Base-by-base conservation (phyloP, 805 yeast species). In the Cyberlindnera maritima region DNA sequence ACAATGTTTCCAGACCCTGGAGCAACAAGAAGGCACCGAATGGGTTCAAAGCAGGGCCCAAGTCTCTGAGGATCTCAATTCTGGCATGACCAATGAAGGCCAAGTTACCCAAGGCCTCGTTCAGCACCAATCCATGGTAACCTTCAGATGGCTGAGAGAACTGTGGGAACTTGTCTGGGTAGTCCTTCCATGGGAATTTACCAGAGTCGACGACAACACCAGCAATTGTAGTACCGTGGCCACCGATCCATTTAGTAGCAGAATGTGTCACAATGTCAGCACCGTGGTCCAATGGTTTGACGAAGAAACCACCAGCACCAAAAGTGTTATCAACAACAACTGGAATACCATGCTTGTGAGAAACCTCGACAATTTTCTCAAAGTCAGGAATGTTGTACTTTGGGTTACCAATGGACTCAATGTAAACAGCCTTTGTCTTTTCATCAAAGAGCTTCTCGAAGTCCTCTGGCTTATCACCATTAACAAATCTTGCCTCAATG, bases 221-320 rank as follows among this genome's bases (percentile, higher is more conserved):
- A 44, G 86, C 97, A 67, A 91, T 83, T 37, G 97, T 88, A 47
- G 87, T 89, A 64, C 98, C 97, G 64, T 91, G 97, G 49, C 97
- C 98, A 54, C 96, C 96, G 56, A 91, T 91, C 97, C 97, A 92
- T 69, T 91, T 91, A 49, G 98, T 91, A 46, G 97, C 96, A 51
- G 97, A 90, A 68, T 91, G 96, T 18, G 86, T 86, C 29, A 92
- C 85, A 55, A 91, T 85, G 65, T 91, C 97, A 39, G 89, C 97
- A 56, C 97, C 97, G 61, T 79, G 85, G 52, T 86, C 86, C 56
- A 91, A 69, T 52, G 98, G 98, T 56, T 78, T 81, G 50, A 88
- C 79, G 59, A 87, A 79, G 73, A 70, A 90, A 41, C 97, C 97
- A 68, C 96, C 97, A 37, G 97, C 97, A 64, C 96, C 98, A 60